Evolutionary conservation across 2,329 filamentous ascomycete genomes (phyloP), one percentile per base, ranked within the genome.

Genomic region (Paecilomyces variotii): DNA sequence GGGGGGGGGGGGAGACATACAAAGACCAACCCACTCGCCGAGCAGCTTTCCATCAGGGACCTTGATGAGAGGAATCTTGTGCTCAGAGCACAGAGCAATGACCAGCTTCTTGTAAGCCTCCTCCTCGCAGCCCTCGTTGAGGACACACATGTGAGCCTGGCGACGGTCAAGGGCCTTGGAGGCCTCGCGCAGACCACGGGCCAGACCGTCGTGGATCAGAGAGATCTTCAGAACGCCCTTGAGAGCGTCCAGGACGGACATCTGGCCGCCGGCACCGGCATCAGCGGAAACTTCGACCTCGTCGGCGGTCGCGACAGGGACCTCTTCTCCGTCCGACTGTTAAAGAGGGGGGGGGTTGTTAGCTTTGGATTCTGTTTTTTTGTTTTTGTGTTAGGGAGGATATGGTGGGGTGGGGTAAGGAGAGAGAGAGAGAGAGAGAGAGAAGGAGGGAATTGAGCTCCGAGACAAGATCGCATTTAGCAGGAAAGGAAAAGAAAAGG

Each of bases 41-140:
- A 99, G 85, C 86, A 97, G 90, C 89, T 99, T 99, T 80, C 94
- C 94, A 80, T 99, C 94, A 70, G 92, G 93, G 66, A 99, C 94
- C 90, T 99, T 97, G 87, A 99, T 99, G 74, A 99, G 84, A 68
- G 94, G 94, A 74, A 99, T 99, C 88, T 97, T 97, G 85, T 99
- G 94, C 87, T 99, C 94, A 66, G 89, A 90, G 90, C 94, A 99
- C 63, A 99, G 89, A 64, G 94, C 94, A 71, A 97, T 90, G 73
- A 99, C 93, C 68, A 99, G 87, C 89, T 99, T 99, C 91, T 99
- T 99, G 87, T 99, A 99, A 70, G 94, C 93, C 82, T 99, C 94
- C 87, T 99, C 94, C 85, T 99, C 94, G 85, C 94, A 99, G 70
- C 89, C 88, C 87, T 99, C 94, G 87, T 99, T 99, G 74, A 99